A percentile compares a stretch with the other conserved stretches of the same genome.
These are phyloP conservation scores for Emmonsiellopsis sp. DNA, from an alignment of 2,329 filamentous ascomycete genomes.

Conservation along the genomic window DNA sequence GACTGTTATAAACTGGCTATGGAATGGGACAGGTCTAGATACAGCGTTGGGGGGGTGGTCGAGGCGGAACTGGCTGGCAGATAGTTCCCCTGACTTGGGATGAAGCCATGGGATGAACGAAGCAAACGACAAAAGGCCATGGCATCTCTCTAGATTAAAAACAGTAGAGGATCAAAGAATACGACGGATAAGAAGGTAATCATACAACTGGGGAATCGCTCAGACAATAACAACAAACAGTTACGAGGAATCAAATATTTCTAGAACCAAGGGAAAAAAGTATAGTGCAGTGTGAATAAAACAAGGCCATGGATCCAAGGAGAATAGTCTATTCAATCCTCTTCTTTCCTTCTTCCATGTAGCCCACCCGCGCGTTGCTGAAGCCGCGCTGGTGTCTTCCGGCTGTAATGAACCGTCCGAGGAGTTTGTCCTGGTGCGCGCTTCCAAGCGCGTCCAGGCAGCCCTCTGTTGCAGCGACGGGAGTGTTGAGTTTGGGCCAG, in stretches of 20 bases:
- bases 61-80: too few species aligned
- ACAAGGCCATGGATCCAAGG: background rate
- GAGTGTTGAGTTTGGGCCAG: slow-evolving; percentile 93
- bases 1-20: too few species aligned
- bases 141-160: background rate
- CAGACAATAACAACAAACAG: slow-evolving; percentile 3
- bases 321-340: slow-evolving; percentile 58
- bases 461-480: slow-evolving; percentile 75
- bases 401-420: slow-evolving; percentile 59
- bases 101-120: too few species aligned
- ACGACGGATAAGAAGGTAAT: too few species aligned
- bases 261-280: slow-evolving; percentile 1
- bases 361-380: slow-evolving; percentile 72
- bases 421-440: slow-evolving; percentile 69
- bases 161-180: background rate
- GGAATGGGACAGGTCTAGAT: too few species aligned
- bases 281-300: slow-evolving; percentile 1
- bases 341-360: slow-evolving; percentile 96
- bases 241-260: slow-evolving; percentile 3
- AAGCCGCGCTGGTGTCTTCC: slow-evolving; percentile 68
- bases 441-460: slow-evolving; percentile 79
- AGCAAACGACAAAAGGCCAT: too few species aligned
- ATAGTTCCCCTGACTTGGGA: too few species aligned
- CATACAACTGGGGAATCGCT: background rate
- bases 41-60: too few species aligned